phyloP scores from a whole-genome alignment of 495 filamentous ascomycete species.

The Penicillium taxi region DNA sequence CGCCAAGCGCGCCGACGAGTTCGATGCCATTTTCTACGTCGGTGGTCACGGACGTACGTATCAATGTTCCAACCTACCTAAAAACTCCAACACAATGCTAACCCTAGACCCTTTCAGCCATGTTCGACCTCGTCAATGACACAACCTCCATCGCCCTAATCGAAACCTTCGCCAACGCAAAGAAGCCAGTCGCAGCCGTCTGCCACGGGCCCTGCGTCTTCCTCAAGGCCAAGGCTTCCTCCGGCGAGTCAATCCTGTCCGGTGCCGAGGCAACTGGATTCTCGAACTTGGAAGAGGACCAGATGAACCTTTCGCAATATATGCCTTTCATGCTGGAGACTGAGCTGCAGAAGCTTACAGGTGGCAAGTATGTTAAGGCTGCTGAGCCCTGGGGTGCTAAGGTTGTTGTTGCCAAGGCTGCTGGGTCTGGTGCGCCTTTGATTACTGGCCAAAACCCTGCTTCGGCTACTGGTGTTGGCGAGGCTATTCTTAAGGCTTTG shows the following conservation, averaged over 20 bases:
- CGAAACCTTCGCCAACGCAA: slow-evolving; percentile 50
- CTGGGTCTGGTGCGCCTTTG: slow-evolving; percentile 37
- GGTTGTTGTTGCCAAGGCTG: slow-evolving; percentile 46
- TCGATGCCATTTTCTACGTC: slow-evolving; percentile 63
- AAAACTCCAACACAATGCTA: neutral
- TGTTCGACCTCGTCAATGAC: slow-evolving; percentile 59
- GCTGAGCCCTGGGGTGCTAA: slow-evolving; percentile 49
- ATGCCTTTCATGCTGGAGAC: slow-evolving; percentile 64
- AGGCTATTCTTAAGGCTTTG: slow-evolving; percentile 39
- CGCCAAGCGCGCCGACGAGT: slow-evolving; percentile 47
- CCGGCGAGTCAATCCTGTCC: slow-evolving; percentile 44
- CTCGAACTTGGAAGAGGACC: slow-evolving; percentile 59
- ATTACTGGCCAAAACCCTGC: slow-evolving; percentile 74
- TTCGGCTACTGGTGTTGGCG: slow-evolving; percentile 51
- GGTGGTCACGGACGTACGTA: slow-evolving; percentile 67
- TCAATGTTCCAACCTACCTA: too few relatives aligned
- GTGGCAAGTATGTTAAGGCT: slow-evolving; percentile 52
- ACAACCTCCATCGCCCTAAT: slow-evolving; percentile 46
- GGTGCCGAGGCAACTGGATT: slow-evolving; percentile 59
- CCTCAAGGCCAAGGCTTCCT: slow-evolving; percentile 44
- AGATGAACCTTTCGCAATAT: slow-evolving; percentile 30
- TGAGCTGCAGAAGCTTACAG: slow-evolving; percentile 41
- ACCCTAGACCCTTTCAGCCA: slow-evolving; percentile 37
- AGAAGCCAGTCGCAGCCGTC: slow-evolving; percentile 57
- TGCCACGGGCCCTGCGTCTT: slow-evolving; percentile 63